Conservation (phyloP, 1,284 basidiomycete genomes). For the Mycosarcoma mackinlayi region DNA sequence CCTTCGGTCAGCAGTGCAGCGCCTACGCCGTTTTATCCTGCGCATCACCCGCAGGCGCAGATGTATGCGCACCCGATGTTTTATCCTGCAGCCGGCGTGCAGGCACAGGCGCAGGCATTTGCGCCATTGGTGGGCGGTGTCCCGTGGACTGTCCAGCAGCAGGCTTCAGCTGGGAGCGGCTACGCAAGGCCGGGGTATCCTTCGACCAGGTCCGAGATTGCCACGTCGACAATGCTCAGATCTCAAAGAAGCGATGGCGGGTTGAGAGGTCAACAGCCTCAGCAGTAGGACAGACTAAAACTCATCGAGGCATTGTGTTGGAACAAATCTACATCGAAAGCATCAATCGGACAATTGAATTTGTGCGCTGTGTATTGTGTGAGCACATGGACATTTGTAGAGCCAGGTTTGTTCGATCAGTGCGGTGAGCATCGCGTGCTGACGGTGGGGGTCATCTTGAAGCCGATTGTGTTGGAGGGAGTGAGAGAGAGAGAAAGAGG, state of each 20-base stretch:
- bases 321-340: too few species aligned
- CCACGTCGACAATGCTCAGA: slow-evolving; percentile 8
- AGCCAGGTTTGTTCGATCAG: too few species aligned
- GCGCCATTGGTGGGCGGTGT: slow-evolving; percentile 9
- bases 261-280: slow-evolving; percentile 8
- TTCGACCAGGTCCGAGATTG: slow-evolving; percentile 23
- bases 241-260: slow-evolving; percentile 21
- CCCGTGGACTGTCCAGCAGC: too few species aligned
- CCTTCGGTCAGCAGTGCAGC: slow-evolving; percentile 1
- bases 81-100: slow-evolving; percentile 4
- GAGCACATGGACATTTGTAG: too few species aligned
- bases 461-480: too few species aligned
- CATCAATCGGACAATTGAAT: too few species aligned
- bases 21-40: background rate
- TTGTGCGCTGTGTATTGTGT: too few species aligned
- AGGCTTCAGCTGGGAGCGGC: background rate
- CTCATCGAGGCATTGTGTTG: too few species aligned
- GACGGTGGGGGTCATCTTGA: too few species aligned
- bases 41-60: slow-evolving; percentile 5
- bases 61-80: slow-evolving; percentile 12
- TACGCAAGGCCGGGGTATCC: slow-evolving; percentile 10
- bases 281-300: slow-evolving; percentile 12
- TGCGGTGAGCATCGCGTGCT: too few species aligned
- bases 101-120: slow-evolving; percentile 5
- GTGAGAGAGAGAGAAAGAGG: too few species aligned